These are phyloP conservation scores for Antarctomyces pellizariae DNA, from an alignment of 495 filamentous ascomycete species.

Conservation along the genomic window DNA sequence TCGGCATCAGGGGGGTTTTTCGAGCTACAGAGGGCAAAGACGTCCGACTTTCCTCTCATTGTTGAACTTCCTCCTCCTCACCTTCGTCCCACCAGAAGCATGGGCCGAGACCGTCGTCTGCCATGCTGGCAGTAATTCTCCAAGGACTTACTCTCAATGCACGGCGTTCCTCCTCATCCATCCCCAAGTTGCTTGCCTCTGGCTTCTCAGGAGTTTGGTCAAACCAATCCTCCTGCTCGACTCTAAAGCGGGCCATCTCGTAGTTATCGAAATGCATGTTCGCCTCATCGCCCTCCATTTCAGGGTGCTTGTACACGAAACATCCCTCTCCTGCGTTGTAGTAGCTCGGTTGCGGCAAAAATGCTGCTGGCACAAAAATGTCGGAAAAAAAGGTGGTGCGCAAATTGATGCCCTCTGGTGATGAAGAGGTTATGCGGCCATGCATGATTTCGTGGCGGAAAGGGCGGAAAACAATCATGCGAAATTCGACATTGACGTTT, in stretches of 20 bases:
- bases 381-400: slow-evolving; percentile 78
- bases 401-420: slow-evolving; percentile 53
- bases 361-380: slow-evolving; percentile 48
- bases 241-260: slow-evolving; percentile 64
- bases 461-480: slow-evolving; percentile 78
- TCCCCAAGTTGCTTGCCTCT: slow-evolving; percentile 24
- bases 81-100: slow-evolving; percentile 27
- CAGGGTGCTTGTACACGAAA: no score
- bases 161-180: slow-evolving; percentile 23
- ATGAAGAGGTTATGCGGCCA: slow-evolving; percentile 53
- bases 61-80: no score
- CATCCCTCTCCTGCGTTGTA: slow-evolving; percentile 47
- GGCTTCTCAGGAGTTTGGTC: slow-evolving; percentile 60
- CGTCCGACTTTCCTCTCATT: no score
- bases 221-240: slow-evolving; percentile 68
- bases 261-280: slow-evolving; percentile 68
- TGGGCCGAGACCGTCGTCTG: slow-evolving; percentile 24
- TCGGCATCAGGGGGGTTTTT: no score
- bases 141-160: slow-evolving; percentile 31
- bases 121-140: slow-evolving; percentile 38
- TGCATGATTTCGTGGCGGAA: slow-evolving; percentile 79
- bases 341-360: slow-evolving; percentile 26
- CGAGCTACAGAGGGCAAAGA: no score
- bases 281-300: slow-evolving; percentile 43
- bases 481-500: slow-evolving; percentile 86